These are phyloP conservation scores for Oryza longistaminata DNA, from an alignment of 176 grass and related monocot species.

Conservation along the genomic window DNA sequence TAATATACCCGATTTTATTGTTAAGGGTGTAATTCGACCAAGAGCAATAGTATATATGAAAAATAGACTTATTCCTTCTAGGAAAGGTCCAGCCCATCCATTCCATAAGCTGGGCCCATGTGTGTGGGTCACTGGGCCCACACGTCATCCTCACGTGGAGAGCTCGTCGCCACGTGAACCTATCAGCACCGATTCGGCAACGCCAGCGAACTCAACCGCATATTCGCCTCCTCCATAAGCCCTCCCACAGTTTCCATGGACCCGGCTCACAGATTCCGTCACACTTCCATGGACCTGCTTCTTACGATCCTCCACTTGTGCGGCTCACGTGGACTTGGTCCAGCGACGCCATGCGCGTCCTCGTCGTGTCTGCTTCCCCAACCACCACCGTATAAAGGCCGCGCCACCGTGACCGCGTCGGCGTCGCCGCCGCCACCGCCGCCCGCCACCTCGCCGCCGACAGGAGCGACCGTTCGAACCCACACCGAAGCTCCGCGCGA, in stretches of 20 bases:
- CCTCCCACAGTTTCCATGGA: not conserved
- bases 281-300: fast-evolving
- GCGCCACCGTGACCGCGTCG: not conserved
- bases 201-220: not conserved
- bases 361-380: not conserved
- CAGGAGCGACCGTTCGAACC: slow-evolving; percentile 4
- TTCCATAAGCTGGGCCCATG: no score
- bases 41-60: no score
- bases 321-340: not conserved
- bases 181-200: not conserved
- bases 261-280: not conserved
- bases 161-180: not conserved
- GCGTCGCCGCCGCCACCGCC: not conserved
- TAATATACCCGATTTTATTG: no score
- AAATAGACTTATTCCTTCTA: no score
- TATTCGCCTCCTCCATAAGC: not conserved
- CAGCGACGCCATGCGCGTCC: not conserved
- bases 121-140: not conserved
- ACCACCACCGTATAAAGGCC: slow-evolving; percentile 19
- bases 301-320: not conserved
- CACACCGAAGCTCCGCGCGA: slow-evolving; percentile 43
- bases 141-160: not conserved
- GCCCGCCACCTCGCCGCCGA: slow-evolving; percentile 24
- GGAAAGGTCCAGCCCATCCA: no score
- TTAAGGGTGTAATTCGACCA: no score